Base-by-base conservation (phyloP, 768 basidiomycete genomes). In the Flagelloscypha sp. region DNA sequence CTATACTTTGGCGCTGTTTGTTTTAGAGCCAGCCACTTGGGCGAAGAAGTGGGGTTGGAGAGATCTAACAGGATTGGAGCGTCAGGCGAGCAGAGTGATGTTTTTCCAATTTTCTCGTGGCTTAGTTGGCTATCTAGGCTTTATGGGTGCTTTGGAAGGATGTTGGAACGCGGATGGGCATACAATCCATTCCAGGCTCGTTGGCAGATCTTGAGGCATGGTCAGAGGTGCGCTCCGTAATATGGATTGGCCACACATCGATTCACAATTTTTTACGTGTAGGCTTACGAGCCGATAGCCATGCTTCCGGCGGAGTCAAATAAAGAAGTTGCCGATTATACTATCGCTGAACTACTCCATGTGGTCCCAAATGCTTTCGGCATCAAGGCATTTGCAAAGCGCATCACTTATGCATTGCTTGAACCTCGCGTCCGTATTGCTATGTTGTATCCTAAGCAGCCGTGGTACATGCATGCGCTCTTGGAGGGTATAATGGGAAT, bases 91-190 rank as follows among this genome's bases (percentile, higher is more conserved):
- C 46, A 9, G 17, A 36, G 24, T 33, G 12, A 34, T 24, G 20
- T 6, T 29, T 19, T 13, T 28, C 36, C 16, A 27, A 20, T 7
- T 30, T 20, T 10, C n/a, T 29, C 22, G 10, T 23, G 12, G 10
- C 24, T 24, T 22, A 29, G 15, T 20, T n/a, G 18, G n/a, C n/a
- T 30, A 22, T 15, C 9, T 22, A 65, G 59, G 64, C 69, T 7
- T 57, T 47, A 18, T 70, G 54, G 37, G 48, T 48, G 2, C 45
- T 44, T 41, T 74, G 70, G 69, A 27, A 30, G 1, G 69, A 71
- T 42, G 58, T 72, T 10, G 70, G 70, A 4, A 45, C 47, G 25
- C 51, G 61, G 31, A 72, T 74, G 71, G 53, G 57, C 5, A 72
- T 74, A 32, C 43, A 53, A 29, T 59, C 65, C 42, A 68, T 74